phyloP scores from a whole-genome alignment of 2,329 filamentous ascomycete genomes.

The Mollisiaceae sp. region DNA sequence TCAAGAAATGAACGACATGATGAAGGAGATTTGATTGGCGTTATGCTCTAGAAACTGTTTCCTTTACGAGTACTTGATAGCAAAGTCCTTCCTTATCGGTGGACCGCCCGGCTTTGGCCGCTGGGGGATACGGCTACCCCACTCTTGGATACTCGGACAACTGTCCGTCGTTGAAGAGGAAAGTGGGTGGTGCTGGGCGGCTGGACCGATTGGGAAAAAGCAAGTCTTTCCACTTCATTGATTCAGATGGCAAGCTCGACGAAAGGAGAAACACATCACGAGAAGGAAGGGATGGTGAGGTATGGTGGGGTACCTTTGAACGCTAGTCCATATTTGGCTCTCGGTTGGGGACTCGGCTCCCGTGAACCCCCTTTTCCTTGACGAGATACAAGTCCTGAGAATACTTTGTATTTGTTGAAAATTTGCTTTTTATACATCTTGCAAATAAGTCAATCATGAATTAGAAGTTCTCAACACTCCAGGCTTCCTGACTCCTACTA shows the following conservation, averaged over 20 bases:
- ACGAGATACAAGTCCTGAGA: too few relatives aligned
- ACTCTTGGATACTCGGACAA: conserved; percentile 8
- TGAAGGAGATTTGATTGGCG: conserved; percentile 6
- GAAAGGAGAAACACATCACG: too few relatives aligned
- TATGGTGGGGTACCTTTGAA: not conserved
- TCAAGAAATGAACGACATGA: not conserved
- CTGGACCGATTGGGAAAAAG: not conserved
- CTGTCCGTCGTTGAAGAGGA: not conserved
- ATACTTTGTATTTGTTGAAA: too few relatives aligned
- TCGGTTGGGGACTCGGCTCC: too few relatives aligned
- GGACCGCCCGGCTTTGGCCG: not conserved
- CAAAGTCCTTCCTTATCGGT: conserved; percentile 10
- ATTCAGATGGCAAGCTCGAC: not conserved
- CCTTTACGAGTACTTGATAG: conserved; percentile 15
- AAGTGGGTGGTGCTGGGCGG: not conserved
- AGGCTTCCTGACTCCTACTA: conserved; percentile 40
- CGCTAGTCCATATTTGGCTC: not conserved
- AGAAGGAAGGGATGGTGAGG: too few relatives aligned
- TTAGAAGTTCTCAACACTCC: conserved; percentile 39
- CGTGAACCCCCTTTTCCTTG: too few relatives aligned
- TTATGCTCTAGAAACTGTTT: not conserved
- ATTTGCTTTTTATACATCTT: not conserved
- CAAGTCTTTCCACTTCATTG: too few relatives aligned
- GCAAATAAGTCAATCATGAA: not conserved
- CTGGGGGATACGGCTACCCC: conserved; percentile 1